These are phyloP conservation scores for Krasilnikovozyma curviuscula DNA, from an alignment of 768 basidiomycete species.

Conservation along the genomic window DNA sequence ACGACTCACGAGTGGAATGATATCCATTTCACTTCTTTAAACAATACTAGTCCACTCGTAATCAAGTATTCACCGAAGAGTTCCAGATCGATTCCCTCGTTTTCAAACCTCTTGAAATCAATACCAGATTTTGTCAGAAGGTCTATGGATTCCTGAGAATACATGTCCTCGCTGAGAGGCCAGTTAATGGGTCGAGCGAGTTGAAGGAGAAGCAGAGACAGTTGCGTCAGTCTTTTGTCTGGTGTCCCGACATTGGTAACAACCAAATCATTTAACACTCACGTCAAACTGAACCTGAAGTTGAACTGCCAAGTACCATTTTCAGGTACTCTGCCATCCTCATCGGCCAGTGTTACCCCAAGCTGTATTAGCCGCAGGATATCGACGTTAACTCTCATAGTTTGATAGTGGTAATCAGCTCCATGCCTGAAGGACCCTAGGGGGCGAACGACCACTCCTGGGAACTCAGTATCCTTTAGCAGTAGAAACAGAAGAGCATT, in stretches of 20 bases:
- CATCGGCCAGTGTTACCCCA: conserved; percentile 83
- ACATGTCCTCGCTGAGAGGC: conserved; percentile 75
- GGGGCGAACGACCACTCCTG: conserved; percentile 90
- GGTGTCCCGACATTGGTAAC: not conserved
- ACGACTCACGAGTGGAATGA: conserved; percentile 79
- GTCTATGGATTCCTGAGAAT: conserved; percentile 90
- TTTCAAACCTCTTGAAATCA: conserved; percentile 82
- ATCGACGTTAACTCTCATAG: conserved; percentile 98
- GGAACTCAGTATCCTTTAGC: conserved; percentile 87
- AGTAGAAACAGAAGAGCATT: conserved; percentile 16
- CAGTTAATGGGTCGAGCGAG: no score
- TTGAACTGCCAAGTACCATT: conserved; percentile 98
- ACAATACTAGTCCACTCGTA: conserved; percentile 78
- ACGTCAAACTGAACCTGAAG: conserved; percentile 81
- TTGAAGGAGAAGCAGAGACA: not conserved
- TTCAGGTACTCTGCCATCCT: conserved; percentile 80
- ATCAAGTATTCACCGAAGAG: conserved; percentile 95
- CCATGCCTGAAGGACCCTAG: conserved; percentile 92
- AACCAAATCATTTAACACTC: conserved; percentile 20
- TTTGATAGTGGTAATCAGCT: conserved; percentile 98
- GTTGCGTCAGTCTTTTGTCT: not conserved
- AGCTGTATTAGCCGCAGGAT: conserved; percentile 93
- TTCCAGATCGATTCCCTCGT: conserved; percentile 75
- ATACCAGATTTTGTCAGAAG: conserved; percentile 84
- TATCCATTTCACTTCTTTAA: conserved; percentile 82